Base-by-base conservation (phyloP, 1,139 yeast genomes). In the Lodderomyces metapsilosis region DNA sequence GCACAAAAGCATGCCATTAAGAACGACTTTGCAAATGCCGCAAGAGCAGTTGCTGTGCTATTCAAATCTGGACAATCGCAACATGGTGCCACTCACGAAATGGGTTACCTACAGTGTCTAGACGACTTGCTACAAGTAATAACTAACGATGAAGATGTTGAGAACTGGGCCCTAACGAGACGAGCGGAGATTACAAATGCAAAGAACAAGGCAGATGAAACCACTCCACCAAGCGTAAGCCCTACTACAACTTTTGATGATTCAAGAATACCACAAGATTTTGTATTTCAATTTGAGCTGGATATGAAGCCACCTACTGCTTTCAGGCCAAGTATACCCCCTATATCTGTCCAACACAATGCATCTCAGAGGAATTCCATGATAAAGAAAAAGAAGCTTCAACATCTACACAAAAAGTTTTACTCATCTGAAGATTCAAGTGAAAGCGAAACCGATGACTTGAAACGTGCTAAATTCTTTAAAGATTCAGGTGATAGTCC, bases 31-130 rank as follows among this genome's bases (percentile, higher is more conserved):
- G 76, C 82, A 42, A 65, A 67, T 41, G 87, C 87, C 8, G 87
- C 87, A 23, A 72, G 78, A 44, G 76, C 85, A 3, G 84, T 82
- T 33, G 84, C 87, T 3, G 71, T 82, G 1, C 62, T 82, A 9
- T 82, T 81, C 52, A 64, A 84, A 40, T 55, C 78, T 8, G 71
- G 84, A 13, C 72, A 74, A 43, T 67, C 70, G 37, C 66, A 76
- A 30, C 68, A 62, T 24, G 58, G 71, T 4, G 48, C 75, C 33
- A 53, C 74, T 20, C 69, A 68, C 38, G 68, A 73, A 36, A 72
- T 70, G 44, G 88, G 88, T 0, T 82, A 81, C 48, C 54, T 80
- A 36, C 74, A 71, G 30, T 80, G 85, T 51, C 50, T 82, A 6
- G 74, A 80, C 43, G 87, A 82, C 46, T 51, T 81, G 20, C 51